A percentile compares a stretch with the other conserved stretches of the same genome.
Evolutionary conservation across 2,329 filamentous ascomycete species (phyloP).

Genomic region (Aspergillus brasiliensis): DNA sequence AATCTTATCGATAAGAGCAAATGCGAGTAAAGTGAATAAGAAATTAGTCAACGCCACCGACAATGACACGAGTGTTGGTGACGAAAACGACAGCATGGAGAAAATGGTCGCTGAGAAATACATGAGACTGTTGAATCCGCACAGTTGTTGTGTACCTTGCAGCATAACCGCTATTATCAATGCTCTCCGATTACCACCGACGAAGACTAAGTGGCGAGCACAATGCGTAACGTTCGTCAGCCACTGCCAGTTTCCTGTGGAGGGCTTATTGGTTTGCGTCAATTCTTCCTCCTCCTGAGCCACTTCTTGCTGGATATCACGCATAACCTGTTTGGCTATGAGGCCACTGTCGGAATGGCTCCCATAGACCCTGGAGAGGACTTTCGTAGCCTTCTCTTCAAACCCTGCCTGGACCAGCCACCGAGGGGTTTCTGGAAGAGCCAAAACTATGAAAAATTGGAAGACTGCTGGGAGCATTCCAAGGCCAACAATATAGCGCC

Average conservation of each 20-base stretch:
- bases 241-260: slow-evolving; percentile 25
- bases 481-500: slow-evolving; percentile 90
- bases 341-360: slow-evolving; percentile 44
- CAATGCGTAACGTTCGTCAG: slow-evolving; percentile 29
- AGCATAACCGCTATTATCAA: slow-evolving; percentile 82
- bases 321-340: slow-evolving; percentile 63
- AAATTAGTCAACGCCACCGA: slow-evolving; percentile 84
- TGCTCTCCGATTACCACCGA: slow-evolving; percentile 63
- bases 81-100: slow-evolving; percentile 72
- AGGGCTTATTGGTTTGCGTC: slow-evolving; percentile 21
- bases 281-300: slow-evolving; percentile 63
- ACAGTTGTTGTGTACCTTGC: slow-evolving; percentile 85
- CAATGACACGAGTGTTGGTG: slow-evolving; percentile 77
- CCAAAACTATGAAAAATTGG: slow-evolving; percentile 68
- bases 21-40: slow-evolving; percentile 72
- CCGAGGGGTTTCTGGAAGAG: slow-evolving; percentile 85
- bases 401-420: slow-evolving; percentile 76
- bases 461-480: slow-evolving; percentile 74
- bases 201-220: slow-evolving; percentile 34
- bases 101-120: slow-evolving; percentile 88
- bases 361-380: slow-evolving; percentile 68
- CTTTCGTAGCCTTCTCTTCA: slow-evolving; percentile 61
- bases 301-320: slow-evolving; percentile 73
- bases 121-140: slow-evolving; percentile 90
- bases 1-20: slow-evolving; percentile 75